phyloP scores from a whole-genome alignment of 768 basidiomycete genomes.

The Candolleomyces aberdarensis region DNA sequence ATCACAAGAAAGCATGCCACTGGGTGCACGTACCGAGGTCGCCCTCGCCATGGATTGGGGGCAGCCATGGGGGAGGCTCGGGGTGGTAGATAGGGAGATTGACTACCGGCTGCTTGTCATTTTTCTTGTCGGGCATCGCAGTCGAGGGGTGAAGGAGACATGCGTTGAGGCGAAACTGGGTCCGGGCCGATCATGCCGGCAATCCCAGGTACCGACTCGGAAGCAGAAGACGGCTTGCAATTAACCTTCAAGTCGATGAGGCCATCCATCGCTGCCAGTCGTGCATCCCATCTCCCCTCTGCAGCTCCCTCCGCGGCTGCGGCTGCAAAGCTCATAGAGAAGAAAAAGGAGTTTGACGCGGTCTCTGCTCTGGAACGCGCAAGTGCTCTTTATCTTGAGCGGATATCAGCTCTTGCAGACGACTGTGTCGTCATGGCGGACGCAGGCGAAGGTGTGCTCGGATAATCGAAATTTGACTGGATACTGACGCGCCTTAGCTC shows the following conservation, averaged over 20 bases:
- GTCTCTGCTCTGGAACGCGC: slow-evolving; percentile 69
- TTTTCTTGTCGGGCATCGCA: slow-evolving; percentile 35
- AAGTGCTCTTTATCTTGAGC: slow-evolving; percentile 58
- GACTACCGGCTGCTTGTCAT: slow-evolving; percentile 20
- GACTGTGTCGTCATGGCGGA: slow-evolving; percentile 79
- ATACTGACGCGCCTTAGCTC: slow-evolving; percentile 39
- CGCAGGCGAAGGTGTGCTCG: slow-evolving; percentile 58
- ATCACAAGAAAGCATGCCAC: background rate
- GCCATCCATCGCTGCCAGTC: slow-evolving; percentile 50
- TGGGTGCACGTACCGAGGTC: slow-evolving; percentile 56
- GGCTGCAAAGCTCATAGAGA: slow-evolving; percentile 58
- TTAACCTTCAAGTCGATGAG: slow-evolving; percentile 37
- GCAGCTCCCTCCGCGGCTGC: slow-evolving; percentile 44
- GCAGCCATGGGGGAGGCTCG: slow-evolving; percentile 72
- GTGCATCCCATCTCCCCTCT: slow-evolving; percentile 45
- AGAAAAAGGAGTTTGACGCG: slow-evolving; percentile 80
- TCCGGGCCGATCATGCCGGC: no score
- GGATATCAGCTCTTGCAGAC: slow-evolving; percentile 64
- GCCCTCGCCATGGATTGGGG: slow-evolving; percentile 58
- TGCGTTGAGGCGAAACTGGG: slow-evolving; percentile 2
- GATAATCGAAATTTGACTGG: slow-evolving; percentile 1
- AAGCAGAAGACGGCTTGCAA: background rate
- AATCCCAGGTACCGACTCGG: no score
- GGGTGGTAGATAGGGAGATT: slow-evolving; percentile 56
- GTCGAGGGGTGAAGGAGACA: slow-evolving; percentile 5